phyloP scores from a whole-genome alignment of 305 asterid genomes.

The Fraxinus paxiana region DNA sequence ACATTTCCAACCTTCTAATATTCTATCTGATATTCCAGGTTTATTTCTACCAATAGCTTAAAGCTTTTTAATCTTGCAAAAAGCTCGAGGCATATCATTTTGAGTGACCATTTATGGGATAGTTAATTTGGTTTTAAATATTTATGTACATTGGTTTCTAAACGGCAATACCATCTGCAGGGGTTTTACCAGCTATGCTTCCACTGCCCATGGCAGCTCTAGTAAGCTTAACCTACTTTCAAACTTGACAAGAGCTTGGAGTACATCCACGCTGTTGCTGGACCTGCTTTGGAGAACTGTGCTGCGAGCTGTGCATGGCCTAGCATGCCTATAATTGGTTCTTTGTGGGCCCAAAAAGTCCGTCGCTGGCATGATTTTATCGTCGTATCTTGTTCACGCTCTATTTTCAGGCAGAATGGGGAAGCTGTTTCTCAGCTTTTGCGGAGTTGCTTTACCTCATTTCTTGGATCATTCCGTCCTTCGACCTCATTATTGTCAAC shows the following conservation, averaged over 20 bases:
- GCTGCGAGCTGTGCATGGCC: slow-evolving; percentile 33
- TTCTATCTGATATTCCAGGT: background rate
- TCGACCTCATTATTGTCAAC: background rate
- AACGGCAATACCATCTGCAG: background rate
- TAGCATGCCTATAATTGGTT: slow-evolving; percentile 28
- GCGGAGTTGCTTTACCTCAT: slow-evolving; percentile 23
- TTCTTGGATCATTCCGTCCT: slow-evolving; percentile 20
- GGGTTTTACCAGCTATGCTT: slow-evolving; percentile 25
- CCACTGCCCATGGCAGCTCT: slow-evolving; percentile 31
- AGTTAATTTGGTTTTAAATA: background rate
- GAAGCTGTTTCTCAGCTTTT: slow-evolving; percentile 31
- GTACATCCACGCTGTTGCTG: slow-evolving; percentile 20
- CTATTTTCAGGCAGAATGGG: slow-evolving; percentile 25
- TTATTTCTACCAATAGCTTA: background rate
- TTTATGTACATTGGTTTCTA: background rate
- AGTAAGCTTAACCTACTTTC: slow-evolving; percentile 30
- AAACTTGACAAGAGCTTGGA: slow-evolving; percentile 25
- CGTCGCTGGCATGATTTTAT: slow-evolving; percentile 27
- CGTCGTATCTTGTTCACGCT: slow-evolving; percentile 21
- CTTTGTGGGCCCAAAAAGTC: slow-evolving; percentile 32
- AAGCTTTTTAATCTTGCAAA: background rate
- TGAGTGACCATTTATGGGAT: background rate
- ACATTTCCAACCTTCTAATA: background rate
- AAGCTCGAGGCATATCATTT: background rate
- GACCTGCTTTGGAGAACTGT: slow-evolving; percentile 25